Base-by-base conservation (phyloP, 208 protist species). In the Vickermania ingenoplastis region DNA sequence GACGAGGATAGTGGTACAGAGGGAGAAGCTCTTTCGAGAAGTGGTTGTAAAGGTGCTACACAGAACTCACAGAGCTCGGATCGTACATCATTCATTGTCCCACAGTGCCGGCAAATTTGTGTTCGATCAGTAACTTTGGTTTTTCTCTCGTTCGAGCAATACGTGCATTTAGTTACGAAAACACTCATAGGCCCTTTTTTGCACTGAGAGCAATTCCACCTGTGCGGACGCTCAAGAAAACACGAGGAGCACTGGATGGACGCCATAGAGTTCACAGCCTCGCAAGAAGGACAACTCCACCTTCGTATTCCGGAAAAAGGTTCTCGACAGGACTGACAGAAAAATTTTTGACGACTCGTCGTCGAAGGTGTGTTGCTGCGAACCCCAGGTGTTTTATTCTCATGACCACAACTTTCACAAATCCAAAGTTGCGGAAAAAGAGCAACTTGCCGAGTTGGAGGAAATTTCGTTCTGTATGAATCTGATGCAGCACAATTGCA, bases 1-100 rank as follows among this genome's bases (percentile, higher is more conserved):
- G n/a, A n/a, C n/a, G n/a, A n/a, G n/a, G n/a, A n/a, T n/a, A n/a
- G n/a, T n/a, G n/a, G n/a, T n/a, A n/a, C n/a, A n/a, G n/a, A n/a
- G n/a, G n/a, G n/a, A n/a, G n/a, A n/a, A n/a, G n/a, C n/a, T n/a
- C n/a, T n/a, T n/a, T n/a, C n/a, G n/a, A n/a, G n/a, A n/a, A n/a
- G n/a, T 54, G 14, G 57, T 24, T 59, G 56, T 22, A 75, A 41
- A 17, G 63, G 64, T 21, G 54, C 53, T 63, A 75, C 66, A 41
- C 70, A 75, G 13, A 60, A n/a, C 49, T 70, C 63, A 57, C 87
- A 94, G 51, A 94, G 62, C 61, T 94, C 83, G 83, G 83, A 94
- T 14, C 83, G 79, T 17, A 77, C 73, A 60, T 90, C 87, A 58
- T 91, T 89, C 25, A 68, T 77, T 14, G 70, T 67, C 7, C 51